A percentile compares a stretch with the other conserved stretches of the same genome.
Evolutionary conservation across 228 moss, liverwort and hornwort genomes (phyloP).

Genomic region (Sphagnum magellanicum): DNA sequence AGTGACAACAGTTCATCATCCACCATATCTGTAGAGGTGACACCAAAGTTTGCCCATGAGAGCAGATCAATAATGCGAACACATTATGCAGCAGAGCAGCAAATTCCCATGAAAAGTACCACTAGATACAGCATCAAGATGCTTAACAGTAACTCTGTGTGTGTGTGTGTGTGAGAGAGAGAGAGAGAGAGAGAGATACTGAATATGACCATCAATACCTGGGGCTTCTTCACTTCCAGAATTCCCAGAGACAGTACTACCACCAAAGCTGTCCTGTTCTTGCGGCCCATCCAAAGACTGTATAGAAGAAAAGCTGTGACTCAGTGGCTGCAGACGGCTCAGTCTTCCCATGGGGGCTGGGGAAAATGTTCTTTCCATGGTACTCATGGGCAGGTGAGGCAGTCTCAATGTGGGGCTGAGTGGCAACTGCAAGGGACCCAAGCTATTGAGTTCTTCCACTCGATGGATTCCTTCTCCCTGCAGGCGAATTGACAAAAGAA

Average conservation of each 20-base stretch:
- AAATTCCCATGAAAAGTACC: not conserved
- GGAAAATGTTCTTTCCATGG: conserved; percentile 29
- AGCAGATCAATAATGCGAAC: not conserved
- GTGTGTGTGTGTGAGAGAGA: no score
- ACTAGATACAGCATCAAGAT: no score
- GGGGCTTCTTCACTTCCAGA: conserved; percentile 63
- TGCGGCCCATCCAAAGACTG: conserved; percentile 68
- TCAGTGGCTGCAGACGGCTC: conserved; percentile 37
- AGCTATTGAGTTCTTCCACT: conserved; percentile 19
- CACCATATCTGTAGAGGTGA: conserved; percentile 22
- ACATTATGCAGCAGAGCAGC: not conserved
- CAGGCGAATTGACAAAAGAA: not conserved
- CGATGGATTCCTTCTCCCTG: conserved; percentile 52
- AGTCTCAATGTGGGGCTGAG: conserved; percentile 83
- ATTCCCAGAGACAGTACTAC: conserved; percentile 55
- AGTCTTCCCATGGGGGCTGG: conserved; percentile 53
- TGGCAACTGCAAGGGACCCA: conserved; percentile 46
- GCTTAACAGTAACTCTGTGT: no score
- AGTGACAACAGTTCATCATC: conserved; percentile 69
- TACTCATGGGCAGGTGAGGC: conserved; percentile 42
- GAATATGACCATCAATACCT: conserved; percentile 27
- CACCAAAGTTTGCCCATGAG: not conserved
- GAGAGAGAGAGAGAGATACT: no score
- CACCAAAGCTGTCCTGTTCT: conserved; percentile 69
- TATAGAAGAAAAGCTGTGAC: conserved; percentile 41